These are phyloP conservation scores for Colletotrichum nymphaeae DNA, from an alignment of 2,329 filamentous ascomycete species.

Conservation along the genomic window DNA sequence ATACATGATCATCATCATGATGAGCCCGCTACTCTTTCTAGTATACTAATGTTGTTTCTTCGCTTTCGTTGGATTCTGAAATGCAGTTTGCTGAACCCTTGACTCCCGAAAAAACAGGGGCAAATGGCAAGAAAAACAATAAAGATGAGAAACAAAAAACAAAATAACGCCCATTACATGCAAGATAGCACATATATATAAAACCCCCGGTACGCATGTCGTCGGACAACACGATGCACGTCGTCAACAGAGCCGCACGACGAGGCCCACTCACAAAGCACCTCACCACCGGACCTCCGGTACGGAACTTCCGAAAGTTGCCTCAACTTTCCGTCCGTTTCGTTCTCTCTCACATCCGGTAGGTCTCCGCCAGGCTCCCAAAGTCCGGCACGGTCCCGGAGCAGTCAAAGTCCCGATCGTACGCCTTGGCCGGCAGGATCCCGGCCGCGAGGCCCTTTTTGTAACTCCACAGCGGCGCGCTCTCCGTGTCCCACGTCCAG, in stretches of 20 bases:
- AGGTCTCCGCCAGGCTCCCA: constrained; percentile 62
- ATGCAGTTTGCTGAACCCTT: constrained; percentile 20
- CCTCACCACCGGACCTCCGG: constrained; percentile 2
- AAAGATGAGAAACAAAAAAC: neutral
- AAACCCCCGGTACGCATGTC: neutral
- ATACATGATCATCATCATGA: neutral
- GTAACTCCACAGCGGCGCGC: constrained; percentile 91
- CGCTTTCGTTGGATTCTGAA: neutral
- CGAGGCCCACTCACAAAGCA: neutral
- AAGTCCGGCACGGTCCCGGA: constrained; percentile 67
- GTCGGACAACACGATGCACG: neutral
- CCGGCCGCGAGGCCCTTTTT: constrained; percentile 81
- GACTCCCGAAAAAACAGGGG: neutral
- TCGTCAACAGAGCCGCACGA: neutral
- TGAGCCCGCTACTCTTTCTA: neutral
- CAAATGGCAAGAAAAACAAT: neutral
- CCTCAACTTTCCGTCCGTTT: neutral
- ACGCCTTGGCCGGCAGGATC: constrained; percentile 82
- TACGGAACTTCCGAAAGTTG: neutral
- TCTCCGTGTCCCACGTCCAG: constrained; percentile 97
- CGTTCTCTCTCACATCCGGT: constrained; percentile 40
- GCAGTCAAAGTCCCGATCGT: constrained; percentile 77
- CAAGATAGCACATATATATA: neutral
- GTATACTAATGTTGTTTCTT: neutral
- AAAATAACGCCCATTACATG: constrained; percentile 18